These are phyloP conservation scores for Waltiozyma sp. DNA, from an alignment of 1,139 yeast genomes.

Conservation along the genomic window DNA sequence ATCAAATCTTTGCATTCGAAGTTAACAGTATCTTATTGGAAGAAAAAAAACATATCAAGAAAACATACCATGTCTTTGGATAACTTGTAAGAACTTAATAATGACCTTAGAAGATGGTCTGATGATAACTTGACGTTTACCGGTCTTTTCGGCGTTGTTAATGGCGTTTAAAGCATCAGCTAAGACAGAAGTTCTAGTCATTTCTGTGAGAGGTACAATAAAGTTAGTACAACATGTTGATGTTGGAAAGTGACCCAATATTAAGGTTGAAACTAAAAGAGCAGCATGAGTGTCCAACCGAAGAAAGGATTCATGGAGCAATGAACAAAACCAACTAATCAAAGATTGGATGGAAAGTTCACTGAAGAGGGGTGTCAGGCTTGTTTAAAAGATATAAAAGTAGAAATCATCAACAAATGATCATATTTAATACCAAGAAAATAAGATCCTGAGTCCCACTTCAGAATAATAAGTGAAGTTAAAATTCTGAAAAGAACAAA, in stretches of 20 bases:
- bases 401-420: slow-evolving; percentile 12
- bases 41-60: slow-evolving; percentile 1
- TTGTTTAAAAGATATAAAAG: slow-evolving; percentile 11
- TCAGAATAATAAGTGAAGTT: slow-evolving; percentile 6
- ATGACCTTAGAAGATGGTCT: slow-evolving; percentile 99
- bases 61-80: slow-evolving; percentile 87
- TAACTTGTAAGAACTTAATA: slow-evolving; percentile 90
- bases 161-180: slow-evolving; percentile 98
- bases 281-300: slow-evolving; percentile 33
- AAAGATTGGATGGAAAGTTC: slow-evolving; percentile 1
- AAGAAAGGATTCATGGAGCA: slow-evolving; percentile 29
- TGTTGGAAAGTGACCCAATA: no score
- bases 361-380: slow-evolving; percentile 26
- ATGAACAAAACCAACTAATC: slow-evolving; percentile 1
- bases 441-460: slow-evolving; percentile 18
- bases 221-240: slow-evolving; percentile 10
- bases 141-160: slow-evolving; percentile 99
- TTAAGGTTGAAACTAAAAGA: slow-evolving; percentile 13
- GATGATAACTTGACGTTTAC: slow-evolving; percentile 97
- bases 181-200: slow-evolving; percentile 98
- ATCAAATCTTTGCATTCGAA: no score
- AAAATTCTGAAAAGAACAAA: background rate
- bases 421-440: slow-evolving; percentile 4
- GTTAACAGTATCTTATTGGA: no score
- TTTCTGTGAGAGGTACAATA: slow-evolving; percentile 23